A percentile compares a stretch with the other conserved stretches of the same genome.
Evolutionary conservation across 768 basidiomycete species (phyloP).

Genomic region (Pulveroboletus sp.): DNA sequence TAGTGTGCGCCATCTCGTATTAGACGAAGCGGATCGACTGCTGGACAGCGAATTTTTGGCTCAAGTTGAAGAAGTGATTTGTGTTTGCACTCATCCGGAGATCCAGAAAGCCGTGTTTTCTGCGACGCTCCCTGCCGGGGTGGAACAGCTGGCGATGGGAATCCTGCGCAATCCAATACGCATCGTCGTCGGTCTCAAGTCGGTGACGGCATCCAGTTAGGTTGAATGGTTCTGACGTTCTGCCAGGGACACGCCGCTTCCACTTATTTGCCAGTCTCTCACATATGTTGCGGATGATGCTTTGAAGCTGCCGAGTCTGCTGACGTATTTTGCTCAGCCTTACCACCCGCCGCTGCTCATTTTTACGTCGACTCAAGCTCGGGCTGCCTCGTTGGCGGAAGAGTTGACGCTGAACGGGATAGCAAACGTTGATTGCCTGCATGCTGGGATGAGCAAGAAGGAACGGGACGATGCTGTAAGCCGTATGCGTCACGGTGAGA

Average conservation of each 20-base stretch:
- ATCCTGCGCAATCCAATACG: constrained; percentile 85
- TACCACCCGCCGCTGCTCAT: constrained; percentile 90
- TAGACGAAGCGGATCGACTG: constrained; percentile 92
- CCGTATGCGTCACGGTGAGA: constrained; percentile 83
- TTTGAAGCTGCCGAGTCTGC: constrained; percentile 89
- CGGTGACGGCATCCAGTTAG: constrained; percentile 24
- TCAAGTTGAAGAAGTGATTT: constrained; percentile 85
- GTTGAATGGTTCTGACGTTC: constrained; percentile 10
- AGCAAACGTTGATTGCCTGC: constrained; percentile 80
- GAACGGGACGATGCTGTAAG: constrained; percentile 82
- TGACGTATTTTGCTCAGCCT: constrained; percentile 72
- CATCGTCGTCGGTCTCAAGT: constrained; percentile 97
- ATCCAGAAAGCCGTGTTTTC: constrained; percentile 90
- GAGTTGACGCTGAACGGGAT: constrained; percentile 78
- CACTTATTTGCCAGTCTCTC: constrained; percentile 83
- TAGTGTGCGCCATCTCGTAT: constrained; percentile 79
- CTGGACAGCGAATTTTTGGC: constrained; percentile 83
- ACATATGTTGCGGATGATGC: constrained; percentile 90
- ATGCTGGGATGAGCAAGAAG: constrained; percentile 83
- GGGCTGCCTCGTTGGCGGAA: constrained; percentile 73
- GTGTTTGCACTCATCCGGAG: constrained; percentile 61
- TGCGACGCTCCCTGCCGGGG: constrained; percentile 87
- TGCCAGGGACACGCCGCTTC: constrained; percentile 85
- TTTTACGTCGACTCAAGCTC: constrained; percentile 87
- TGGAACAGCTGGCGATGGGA: constrained; percentile 81